A percentile compares a stretch with the other conserved stretches of the same genome.
Conservation (phyloP, 768 basidiomycete species). For the Suillus americanus region DNA sequence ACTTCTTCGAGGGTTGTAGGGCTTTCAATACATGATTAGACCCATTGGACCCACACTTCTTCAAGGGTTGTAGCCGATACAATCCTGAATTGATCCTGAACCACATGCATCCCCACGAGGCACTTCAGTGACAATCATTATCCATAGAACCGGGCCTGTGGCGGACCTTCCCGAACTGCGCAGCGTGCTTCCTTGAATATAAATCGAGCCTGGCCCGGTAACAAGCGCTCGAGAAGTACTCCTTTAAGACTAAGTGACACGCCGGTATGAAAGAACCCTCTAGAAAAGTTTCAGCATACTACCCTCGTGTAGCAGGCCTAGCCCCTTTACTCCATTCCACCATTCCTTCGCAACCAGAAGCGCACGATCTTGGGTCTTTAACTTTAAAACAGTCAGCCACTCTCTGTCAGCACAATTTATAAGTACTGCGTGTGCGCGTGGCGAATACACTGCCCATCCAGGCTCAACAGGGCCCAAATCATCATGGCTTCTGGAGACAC, state of each 20-base stretch:
- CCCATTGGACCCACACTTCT: background rate
- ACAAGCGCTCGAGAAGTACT: background rate
- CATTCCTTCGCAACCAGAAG: slow-evolving; percentile 61
- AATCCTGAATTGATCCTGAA: background rate
- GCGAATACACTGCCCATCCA: slow-evolving; percentile 46
- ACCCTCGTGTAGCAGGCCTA: slow-evolving; percentile 25
- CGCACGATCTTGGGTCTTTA: slow-evolving; percentile 64
- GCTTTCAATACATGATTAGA: background rate
- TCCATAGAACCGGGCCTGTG: background rate
- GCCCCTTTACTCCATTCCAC: slow-evolving; percentile 69
- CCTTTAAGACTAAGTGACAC: background rate
- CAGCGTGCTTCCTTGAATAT: background rate
- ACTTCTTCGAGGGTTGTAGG: background rate
- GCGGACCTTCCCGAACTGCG: background rate
- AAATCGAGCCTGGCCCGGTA: background rate
- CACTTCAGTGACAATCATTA: background rate
- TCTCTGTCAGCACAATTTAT: slow-evolving; percentile 56
- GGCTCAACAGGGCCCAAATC: slow-evolving; percentile 25
- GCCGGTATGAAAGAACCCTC: background rate
- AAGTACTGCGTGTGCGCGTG: slow-evolving; percentile 39
- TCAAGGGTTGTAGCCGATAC: background rate
- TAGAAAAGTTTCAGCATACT: slow-evolving; percentile 6
- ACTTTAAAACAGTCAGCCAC: slow-evolving; percentile 49
- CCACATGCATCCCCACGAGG: background rate
- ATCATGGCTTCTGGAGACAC: slow-evolving; percentile 10